Conservation (phyloP, 2,329 filamentous ascomycete species). For the Colletotrichum camelliae region DNA sequence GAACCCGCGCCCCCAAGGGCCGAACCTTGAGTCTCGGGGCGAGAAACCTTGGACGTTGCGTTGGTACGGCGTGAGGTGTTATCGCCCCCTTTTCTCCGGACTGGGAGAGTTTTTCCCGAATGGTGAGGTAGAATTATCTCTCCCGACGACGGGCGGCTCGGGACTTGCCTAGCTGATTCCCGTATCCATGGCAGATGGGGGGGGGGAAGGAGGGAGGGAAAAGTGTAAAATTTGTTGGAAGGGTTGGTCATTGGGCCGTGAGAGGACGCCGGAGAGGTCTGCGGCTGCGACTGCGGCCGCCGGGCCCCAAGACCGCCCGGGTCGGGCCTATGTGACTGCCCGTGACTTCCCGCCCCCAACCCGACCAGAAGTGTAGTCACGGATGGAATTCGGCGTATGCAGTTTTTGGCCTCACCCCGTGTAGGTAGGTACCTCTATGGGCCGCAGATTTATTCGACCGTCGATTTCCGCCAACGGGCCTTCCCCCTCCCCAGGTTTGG, state of each 20-base stretch:
- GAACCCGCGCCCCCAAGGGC: background rate
- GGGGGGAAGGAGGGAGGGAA: background rate
- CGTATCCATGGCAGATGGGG: background rate
- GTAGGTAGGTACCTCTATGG: background rate
- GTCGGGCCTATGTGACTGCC: background rate
- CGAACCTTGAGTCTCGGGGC: background rate
- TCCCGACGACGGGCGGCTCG: background rate
- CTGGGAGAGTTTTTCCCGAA: background rate
- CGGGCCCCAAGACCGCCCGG: background rate
- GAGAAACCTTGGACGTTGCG: background rate
- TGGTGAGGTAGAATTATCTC: background rate
- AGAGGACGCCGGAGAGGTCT: background rate
- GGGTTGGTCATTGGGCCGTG: background rate
- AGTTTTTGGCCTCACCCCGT: background rate
- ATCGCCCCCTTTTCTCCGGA: background rate
- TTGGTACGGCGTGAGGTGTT: background rate
- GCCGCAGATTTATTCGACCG: background rate
- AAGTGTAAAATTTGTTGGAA: background rate
- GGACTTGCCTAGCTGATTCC: background rate
- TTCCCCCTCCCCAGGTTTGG: background rate
- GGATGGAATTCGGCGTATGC: background rate
- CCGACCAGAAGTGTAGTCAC: background rate
- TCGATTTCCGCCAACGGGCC: background rate
- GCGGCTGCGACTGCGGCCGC: background rate
- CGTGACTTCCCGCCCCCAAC: too few species aligned